Evolutionary conservation across 345 rosid genomes (phyloP), one percentile per base, ranked within the genome.

Genomic region (Lumnitzera racemosa): DNA sequence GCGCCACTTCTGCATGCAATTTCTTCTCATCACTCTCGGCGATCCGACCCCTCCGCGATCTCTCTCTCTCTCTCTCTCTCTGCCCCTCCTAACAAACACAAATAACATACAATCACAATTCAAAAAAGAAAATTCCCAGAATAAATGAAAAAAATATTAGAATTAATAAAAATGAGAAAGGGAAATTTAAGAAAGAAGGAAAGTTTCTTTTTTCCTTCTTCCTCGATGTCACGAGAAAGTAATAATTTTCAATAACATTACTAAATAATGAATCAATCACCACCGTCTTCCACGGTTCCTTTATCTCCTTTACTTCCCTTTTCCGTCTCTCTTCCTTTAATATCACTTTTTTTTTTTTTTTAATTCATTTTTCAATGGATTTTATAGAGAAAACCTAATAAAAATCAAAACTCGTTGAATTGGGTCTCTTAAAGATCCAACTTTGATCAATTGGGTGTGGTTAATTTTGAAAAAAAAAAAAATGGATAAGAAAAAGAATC

Each of bases 401-500:
- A 36, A 36, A 36, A 36, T 4, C 7, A 36, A 36, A 36, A 36
- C 43, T 36, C 7, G 43, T 5, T 36, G 43, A 36, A 36, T 36
- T 7, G 43, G 10, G 43, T 36, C 7, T 36, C 43, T 36, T 36
- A 36, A 36, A 7, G 43, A 36, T 36, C 43, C 43, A 36, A 36
- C 5, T 9, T 36, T 7, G 43, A 27, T 36, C 43, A 6, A 36
- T 36, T 36, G 43, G 43, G 43, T 36, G 43, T 36, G 43, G 11
- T 36, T 36, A 36, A 27, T 1, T 36, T 36, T 36, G 43, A 47
- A 48, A 49, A 59, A 57, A 64, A 60, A 29, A n/a, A 46, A n/a
- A 56, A 83, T 78, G 87, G 96, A 92, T 80, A 89, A 80, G 96
- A 90, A 81, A 72, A 89, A 92, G 84, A 85, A 82, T 65, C 97